Evolutionary conservation across 1,139 yeast genomes (phyloP).

Genomic region (Nakaseomyces nivariensis): DNA sequence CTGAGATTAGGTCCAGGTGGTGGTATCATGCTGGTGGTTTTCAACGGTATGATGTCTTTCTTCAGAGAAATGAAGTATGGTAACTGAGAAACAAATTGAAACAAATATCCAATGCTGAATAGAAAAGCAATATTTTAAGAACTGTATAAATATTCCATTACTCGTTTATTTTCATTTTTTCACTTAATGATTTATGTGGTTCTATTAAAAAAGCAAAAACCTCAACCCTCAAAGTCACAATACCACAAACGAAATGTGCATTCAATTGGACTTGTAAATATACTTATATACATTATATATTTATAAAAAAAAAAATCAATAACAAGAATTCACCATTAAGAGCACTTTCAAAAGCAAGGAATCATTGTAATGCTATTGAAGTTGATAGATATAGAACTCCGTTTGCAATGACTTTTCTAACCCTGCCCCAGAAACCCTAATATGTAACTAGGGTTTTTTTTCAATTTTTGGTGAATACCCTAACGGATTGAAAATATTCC

Average conservation of each 20-base stretch:
- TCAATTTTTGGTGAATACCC: too few relatives aligned
- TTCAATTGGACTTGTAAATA: conserved; percentile 1
- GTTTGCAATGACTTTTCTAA: too few relatives aligned
- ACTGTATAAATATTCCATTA: not conserved
- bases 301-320: not conserved
- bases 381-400: too few relatives aligned
- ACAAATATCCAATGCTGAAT: not conserved
- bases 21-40: conserved; percentile 91
- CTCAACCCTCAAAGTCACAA: not conserved
- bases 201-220: not conserved
- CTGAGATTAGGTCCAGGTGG: conserved; percentile 98
- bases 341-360: not conserved
- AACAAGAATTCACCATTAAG: not conserved
- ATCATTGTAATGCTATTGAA: too few relatives aligned
- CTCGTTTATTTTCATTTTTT: not conserved
- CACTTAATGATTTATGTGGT: not conserved
- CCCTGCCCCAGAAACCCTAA: too few relatives aligned
- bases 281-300: not conserved
- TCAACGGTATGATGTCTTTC: conserved; percentile 90
- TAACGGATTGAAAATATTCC: too few relatives aligned
- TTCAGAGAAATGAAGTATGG: conserved; percentile 42
- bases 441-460: too few relatives aligned
- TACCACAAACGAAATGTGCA: not conserved
- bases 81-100: not conserved
- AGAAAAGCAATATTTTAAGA: not conserved